Percentiles rank a stretch among this genome's conserved stretches.
These are phyloP conservation scores for Berkeleyomyces rouxiae DNA, from an alignment of 2,329 filamentous ascomycete genomes.

Conservation along the genomic window DNA sequence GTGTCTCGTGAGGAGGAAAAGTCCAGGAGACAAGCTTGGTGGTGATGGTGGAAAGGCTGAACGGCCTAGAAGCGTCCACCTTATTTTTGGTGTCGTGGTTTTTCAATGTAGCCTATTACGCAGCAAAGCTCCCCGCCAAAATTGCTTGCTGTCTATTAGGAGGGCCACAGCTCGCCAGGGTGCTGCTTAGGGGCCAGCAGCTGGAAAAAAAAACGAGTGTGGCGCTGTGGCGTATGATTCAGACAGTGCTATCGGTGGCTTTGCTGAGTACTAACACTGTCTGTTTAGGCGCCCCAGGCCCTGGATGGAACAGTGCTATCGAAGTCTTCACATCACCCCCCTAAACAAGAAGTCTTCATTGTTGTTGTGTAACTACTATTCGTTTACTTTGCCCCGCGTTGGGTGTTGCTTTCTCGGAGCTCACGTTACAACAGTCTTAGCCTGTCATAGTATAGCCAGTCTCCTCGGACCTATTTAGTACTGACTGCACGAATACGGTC, in stretches of 20 bases:
- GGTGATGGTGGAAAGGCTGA: conserved; percentile 12
- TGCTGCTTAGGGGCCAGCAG: neutral
- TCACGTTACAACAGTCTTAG: neutral
- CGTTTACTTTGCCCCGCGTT: conserved; percentile 4
- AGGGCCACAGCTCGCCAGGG: neutral
- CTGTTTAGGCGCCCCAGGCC: neutral
- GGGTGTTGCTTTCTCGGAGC: neutral
- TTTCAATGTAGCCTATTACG: conserved; percentile 7
- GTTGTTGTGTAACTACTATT: neutral
- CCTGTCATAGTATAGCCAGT: neutral
- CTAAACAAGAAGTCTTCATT: neutral
- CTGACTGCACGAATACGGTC: neutral
- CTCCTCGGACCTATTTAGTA: neutral
- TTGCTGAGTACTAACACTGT: neutral
- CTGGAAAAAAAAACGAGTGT: neutral
- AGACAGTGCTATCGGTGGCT: neutral
- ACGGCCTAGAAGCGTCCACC: conserved; percentile 4
- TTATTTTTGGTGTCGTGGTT: conserved; percentile 14
- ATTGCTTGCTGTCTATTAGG: neutral
- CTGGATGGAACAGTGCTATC: neutral
- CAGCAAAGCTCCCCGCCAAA: conserved; percentile 12
- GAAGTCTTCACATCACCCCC: neutral
- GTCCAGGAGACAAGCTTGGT: conserved; percentile 2
- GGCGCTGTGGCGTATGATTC: neutral
- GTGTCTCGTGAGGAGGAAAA: neutral